Evolutionary conservation across 257 asterid genomes (phyloP), one percentile per base, ranked within the genome.

Genomic region (Nemophila menziesii): DNA sequence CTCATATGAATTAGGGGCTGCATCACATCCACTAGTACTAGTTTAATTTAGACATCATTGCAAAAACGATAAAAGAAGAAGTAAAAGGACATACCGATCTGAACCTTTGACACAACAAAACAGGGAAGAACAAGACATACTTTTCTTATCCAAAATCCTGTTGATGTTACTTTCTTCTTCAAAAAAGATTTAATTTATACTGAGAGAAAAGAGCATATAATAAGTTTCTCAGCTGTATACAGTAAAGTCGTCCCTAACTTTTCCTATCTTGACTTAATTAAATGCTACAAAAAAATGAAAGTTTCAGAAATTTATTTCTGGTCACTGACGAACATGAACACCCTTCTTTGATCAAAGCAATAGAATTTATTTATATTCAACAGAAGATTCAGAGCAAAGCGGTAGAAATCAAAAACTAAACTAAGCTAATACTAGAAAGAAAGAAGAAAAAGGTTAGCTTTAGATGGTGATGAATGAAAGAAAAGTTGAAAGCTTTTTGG

Each of bases 21-120:
- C n/a, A n/a, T n/a, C n/a, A n/a, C n/a, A n/a, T n/a, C n/a, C n/a
- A n/a, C n/a, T n/a, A n/a, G n/a, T n/a, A n/a, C n/a, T n/a, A n/a
- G n/a, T n/a, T n/a, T n/a, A n/a, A n/a, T n/a, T n/a, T n/a, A n/a
- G n/a, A n/a, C n/a, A n/a, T n/a, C n/a, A n/a, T n/a, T n/a, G n/a
- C n/a, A n/a, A n/a, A n/a, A 4, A 37, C 6, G 16, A 0, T 37
- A 37, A 5, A 9, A 17, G 6, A 3, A 40, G 12, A 40, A 40
- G 11, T 40, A 13, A 16, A n/a, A 20, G 19, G 0, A 40, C 44
- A 40, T 40, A 40, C 44, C 44, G 22, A 40, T 40, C 21, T n/a
- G 22, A 40, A n/a, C 0, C 22, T 40, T 40, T 40, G 19, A 20
- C 44, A 40, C 44, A 40, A 6, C 44, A 40, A 40, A 40, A 40